Evolutionary conservation across 1,284 basidiomycete species (phyloP).

Genomic region (Microbotryomycetes sp.): DNA sequence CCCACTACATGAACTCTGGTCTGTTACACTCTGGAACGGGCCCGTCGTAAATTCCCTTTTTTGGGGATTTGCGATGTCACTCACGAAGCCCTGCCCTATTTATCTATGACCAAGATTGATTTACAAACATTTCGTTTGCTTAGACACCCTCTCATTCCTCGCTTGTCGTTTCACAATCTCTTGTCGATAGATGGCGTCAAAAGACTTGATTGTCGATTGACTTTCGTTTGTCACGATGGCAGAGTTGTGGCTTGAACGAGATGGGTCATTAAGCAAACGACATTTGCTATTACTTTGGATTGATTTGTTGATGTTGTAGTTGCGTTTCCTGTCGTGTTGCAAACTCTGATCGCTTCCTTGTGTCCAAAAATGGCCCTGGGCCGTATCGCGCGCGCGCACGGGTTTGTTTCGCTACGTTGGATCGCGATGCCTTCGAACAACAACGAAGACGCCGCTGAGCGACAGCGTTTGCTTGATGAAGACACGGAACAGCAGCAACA

Average conservation of each 20-base stretch:
- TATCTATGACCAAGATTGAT: background rate
- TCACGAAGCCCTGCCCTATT: background rate
- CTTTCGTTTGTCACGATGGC: background rate
- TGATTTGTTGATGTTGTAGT: background rate
- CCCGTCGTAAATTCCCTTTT: background rate
- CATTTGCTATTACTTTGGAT: too few relatives aligned
- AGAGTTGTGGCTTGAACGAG: background rate
- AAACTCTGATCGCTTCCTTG: too few relatives aligned
- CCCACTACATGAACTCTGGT: background rate
- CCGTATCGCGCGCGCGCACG: too few relatives aligned
- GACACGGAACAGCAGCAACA: too few relatives aligned
- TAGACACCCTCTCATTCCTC: background rate
- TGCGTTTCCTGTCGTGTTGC: too few relatives aligned
- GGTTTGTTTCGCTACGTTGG: too few relatives aligned
- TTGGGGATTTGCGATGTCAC: background rate
- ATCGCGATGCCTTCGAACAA: background rate
- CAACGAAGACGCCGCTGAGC: background rate
- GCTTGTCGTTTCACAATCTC: too few relatives aligned
- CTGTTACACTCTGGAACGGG: background rate
- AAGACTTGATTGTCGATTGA: too few relatives aligned
- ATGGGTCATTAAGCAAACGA: background rate
- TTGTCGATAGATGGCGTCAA: too few relatives aligned
- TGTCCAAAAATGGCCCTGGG: too few relatives aligned
- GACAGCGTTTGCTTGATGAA: background rate
- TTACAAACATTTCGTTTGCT: background rate